Conservation (phyloP, 2,329 filamentous ascomycete genomes). For the Colletotrichum sp. region DNA sequence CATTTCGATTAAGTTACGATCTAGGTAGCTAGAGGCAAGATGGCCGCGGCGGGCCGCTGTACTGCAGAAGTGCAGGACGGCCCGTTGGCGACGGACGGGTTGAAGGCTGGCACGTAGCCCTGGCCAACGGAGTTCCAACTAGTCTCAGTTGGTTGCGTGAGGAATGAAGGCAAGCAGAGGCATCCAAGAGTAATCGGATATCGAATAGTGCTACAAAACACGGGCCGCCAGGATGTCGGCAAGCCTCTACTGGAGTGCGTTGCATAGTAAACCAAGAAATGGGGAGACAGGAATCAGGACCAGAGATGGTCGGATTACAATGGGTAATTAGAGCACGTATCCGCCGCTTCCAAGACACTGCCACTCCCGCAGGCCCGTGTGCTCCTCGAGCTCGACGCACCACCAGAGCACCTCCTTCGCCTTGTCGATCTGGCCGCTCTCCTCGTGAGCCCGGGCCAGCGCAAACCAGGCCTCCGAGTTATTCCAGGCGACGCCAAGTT, state of each 20-base stretch:
- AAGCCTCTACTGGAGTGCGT: not conserved
- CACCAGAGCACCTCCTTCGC: constrained; percentile 95
- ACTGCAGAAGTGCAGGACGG: not conserved
- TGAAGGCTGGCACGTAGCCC: not conserved
- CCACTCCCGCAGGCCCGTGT: constrained; percentile 80
- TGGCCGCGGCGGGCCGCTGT: not conserved
- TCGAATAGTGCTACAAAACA: not conserved
- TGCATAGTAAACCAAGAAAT: not conserved
- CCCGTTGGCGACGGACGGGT: not conserved
- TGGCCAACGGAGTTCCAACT: not conserved
- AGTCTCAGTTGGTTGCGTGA: not conserved
- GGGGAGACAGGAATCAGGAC: not conserved
- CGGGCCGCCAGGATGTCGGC: not conserved
- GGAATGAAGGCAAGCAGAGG: not conserved
- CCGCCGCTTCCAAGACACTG: constrained; percentile 68
- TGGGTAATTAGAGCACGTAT: constrained; percentile 60
- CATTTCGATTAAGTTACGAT: not conserved
- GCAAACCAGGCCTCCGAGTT: constrained; percentile 92
- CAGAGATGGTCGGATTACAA: not conserved
- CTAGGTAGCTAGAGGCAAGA: not conserved
- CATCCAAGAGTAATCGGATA: not conserved
- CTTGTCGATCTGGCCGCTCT: constrained; percentile 83
- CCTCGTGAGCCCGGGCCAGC: constrained; percentile 85
- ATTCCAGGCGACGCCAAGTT: constrained; percentile 88
- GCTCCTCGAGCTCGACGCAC: constrained; percentile 94